phyloP scores from a whole-genome alignment of 305 asterid species.

The Andrographis paniculata region DNA sequence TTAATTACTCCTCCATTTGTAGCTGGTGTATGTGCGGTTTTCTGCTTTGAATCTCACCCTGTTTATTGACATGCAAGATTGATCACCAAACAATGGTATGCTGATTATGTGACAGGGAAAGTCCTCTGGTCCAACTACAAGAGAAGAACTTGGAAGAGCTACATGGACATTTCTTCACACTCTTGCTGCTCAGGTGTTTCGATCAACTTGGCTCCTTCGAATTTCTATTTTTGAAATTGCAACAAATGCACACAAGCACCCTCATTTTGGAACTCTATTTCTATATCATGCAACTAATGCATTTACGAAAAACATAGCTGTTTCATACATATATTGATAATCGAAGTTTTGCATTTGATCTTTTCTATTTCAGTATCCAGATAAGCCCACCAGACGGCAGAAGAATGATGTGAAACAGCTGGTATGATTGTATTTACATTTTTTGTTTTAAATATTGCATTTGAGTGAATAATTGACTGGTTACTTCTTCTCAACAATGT shows the following conservation, averaged over 20 bases:
- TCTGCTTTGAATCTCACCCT: background rate
- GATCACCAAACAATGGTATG: conserved; percentile 3
- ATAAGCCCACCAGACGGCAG: conserved; percentile 90
- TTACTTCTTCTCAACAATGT: too few relatives aligned
- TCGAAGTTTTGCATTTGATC: conserved; percentile 1
- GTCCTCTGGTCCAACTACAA: conserved; percentile 49
- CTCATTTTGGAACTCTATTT: too few relatives aligned
- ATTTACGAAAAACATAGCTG: background rate
- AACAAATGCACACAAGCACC: too few relatives aligned
- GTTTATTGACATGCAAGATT: conserved; percentile 4
- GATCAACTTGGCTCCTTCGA: too few relatives aligned
- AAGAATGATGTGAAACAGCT: conserved; percentile 89
- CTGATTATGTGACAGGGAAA: conserved; percentile 32
- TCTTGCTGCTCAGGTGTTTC: conserved; percentile 81
- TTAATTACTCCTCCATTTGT: background rate
- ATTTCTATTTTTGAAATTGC: too few relatives aligned
- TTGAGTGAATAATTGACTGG: too few relatives aligned
- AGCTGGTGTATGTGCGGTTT: background rate
- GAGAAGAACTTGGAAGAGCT: conserved; percentile 91
- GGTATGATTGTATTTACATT: conserved; percentile 36
- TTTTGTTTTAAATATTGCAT: conserved; percentile 1
- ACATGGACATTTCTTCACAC: conserved; percentile 98
- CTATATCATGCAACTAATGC: too few relatives aligned
- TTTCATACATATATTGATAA: conserved; percentile 10
- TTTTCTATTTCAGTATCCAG: conserved; percentile 73